phyloP scores from a whole-genome alignment of 192 early-diverging fungal species.

The Haplosporangium gracile region DNA sequence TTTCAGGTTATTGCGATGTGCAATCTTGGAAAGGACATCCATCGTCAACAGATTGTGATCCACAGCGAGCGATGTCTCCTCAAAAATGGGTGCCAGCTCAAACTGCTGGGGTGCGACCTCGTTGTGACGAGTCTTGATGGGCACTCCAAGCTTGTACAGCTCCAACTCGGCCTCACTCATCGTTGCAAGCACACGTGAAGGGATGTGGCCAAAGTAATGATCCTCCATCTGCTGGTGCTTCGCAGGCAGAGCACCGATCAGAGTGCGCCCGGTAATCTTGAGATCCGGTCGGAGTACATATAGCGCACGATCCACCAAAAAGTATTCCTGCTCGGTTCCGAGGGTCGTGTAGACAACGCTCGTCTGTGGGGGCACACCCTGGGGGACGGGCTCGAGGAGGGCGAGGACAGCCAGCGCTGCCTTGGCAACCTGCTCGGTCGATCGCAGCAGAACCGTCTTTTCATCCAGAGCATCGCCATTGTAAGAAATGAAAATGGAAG shows the following conservation, averaged over 20 bases:
- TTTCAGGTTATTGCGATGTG: constrained; percentile 95
- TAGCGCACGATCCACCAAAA: constrained; percentile 94
- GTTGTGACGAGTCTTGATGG: constrained; percentile 98
- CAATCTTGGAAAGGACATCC: constrained; percentile 95
- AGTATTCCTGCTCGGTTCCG: constrained; percentile 98
- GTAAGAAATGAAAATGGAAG: constrained; percentile 98
- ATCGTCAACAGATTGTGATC: constrained; percentile 98
- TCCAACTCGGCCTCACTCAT: constrained; percentile 96
- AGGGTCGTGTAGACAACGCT: constrained; percentile 90
- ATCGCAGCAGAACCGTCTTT: constrained; percentile 96
- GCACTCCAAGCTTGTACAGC: constrained; percentile 92
- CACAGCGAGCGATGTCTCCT: constrained; percentile 92
- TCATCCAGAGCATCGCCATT: constrained; percentile 99
- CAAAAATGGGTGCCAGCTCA: constrained; percentile 97
- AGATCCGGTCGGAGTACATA: constrained; percentile 95
- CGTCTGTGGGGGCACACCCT: constrained; percentile 62
- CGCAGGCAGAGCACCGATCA: constrained; percentile 92
- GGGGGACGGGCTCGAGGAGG: constrained; percentile 74
- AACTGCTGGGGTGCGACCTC: constrained; percentile 99
- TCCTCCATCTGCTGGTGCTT: constrained; percentile 99
- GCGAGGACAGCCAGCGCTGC: constrained; percentile 84
- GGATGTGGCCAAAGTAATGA: constrained; percentile 99
- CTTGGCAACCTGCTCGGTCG: constrained; percentile 86
- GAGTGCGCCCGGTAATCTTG: constrained; percentile 94
- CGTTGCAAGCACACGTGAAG: constrained; percentile 86